Evolutionary conservation across 257 asterid species (phyloP), one percentile per base, ranked within the genome.

Genomic region (Cordia subcordata): DNA sequence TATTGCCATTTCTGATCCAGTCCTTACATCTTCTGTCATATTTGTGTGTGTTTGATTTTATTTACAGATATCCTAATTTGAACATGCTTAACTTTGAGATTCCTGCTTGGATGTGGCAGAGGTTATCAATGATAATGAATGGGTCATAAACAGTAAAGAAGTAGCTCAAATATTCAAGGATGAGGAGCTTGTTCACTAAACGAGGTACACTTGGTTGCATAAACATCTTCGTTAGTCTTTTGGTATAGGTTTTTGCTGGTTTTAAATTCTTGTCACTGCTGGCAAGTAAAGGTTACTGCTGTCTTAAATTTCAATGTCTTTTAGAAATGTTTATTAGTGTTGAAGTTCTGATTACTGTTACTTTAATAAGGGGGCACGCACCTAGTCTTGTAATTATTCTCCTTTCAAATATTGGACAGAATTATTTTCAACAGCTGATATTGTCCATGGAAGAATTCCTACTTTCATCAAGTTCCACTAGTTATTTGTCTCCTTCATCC

Each of bases 141-240:
- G 10, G 15, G 47, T 11, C 12, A 11, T 42, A 42, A 42, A 42
- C 47, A 42, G 10, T 10, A 8, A 42, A 42, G 47, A 42, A 42
- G 47, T 42, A 42, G 47, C 47, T 42, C 47, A 42, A 42, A 42
- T 42, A 42, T 42, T 11, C 15, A 10, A 42, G 47, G 47, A 42
- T 77, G 93, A 70, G 67, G 69, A 53, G 62, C 15, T 57, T 75
- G 60, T 57, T 65, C 63, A 39, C 17, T 15, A 72, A 68, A 21
- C 76, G 74, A 75, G 93, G 93, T 82, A 64, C 42, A 20, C 5
- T n/a, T 51, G 40, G n/a, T 32, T 12, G 18, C 35, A 38, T 45
- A 46, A 19, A 21, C 40, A 4, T 37, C 12, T 42, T 14, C 10
- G 15, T 42, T 42, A 42, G 15, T 42, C 47, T 42, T 42, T 27